Evolutionary conservation across 2,329 filamentous ascomycete species (phyloP).

Genomic region (Botrytis pseudocinerea): DNA sequence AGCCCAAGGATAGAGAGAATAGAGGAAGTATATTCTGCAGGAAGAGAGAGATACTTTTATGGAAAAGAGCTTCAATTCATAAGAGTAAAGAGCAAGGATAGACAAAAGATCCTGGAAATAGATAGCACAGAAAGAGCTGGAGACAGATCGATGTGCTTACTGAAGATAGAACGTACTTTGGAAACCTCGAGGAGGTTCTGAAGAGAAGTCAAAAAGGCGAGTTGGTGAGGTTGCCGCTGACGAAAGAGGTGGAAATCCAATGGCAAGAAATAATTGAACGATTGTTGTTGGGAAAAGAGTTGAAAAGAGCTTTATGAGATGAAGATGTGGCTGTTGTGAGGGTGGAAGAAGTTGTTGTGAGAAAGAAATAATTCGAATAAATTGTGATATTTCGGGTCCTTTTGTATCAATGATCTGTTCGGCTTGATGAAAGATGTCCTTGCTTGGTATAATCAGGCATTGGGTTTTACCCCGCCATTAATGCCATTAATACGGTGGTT

Average conservation of each 20-base stretch:
- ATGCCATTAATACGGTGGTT: background rate
- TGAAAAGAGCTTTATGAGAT: background rate
- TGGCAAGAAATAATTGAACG: background rate
- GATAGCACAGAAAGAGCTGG: background rate
- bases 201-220: background rate
- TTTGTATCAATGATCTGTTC: background rate
- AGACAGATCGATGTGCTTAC: background rate
- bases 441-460: background rate
- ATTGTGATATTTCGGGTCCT: background rate
- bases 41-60: slow-evolving; percentile 1
- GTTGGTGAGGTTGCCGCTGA: background rate
- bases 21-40: background rate
- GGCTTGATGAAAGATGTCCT: background rate
- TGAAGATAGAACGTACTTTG: background rate
- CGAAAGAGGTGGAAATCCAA: background rate
- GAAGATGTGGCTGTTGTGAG: background rate
- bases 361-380: background rate
- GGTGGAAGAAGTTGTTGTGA: background rate
- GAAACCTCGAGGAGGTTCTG: background rate
- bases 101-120: background rate
- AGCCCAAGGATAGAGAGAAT: background rate
- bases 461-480: background rate
- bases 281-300: background rate
- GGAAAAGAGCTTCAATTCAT: background rate
- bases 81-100: background rate